A percentile compares a stretch with the other conserved stretches of the same genome.
These are phyloP conservation scores for Oryza punctata DNA, from an alignment of 176 grass and related monocot species.

Conservation along the genomic window DNA sequence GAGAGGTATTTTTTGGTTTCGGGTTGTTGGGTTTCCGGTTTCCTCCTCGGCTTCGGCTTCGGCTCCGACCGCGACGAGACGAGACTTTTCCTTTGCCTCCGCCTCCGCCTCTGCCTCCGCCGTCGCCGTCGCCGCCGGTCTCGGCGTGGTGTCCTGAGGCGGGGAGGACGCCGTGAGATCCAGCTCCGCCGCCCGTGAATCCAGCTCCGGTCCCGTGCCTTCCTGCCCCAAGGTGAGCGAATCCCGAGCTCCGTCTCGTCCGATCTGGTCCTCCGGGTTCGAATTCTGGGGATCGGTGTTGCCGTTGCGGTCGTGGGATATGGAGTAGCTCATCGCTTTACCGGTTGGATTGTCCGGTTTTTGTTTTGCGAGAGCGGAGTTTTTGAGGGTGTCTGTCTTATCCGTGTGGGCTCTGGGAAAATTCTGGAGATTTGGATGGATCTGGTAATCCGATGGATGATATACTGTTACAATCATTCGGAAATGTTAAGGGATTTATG, in stretches of 20 bases:
- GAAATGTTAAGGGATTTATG: neutral
- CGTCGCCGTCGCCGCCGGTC: slow-evolving; percentile 1
- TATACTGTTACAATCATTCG: neutral
- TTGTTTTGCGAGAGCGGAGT: neutral
- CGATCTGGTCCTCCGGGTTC: slow-evolving; percentile 15
- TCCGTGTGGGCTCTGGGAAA: neutral
- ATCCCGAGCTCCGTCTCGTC: neutral
- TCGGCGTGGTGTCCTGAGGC: slow-evolving; percentile 24
- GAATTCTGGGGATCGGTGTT: neutral
- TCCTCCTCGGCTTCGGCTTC: neutral
- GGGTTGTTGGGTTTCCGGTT: slow-evolving; percentile 34
- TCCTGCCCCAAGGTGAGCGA: slow-evolving; percentile 8
- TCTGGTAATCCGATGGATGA: neutral
- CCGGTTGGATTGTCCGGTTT: neutral
- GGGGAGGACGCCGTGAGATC: slow-evolving; percentile 31
- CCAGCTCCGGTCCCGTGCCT: neutral
- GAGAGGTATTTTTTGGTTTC: neutral
- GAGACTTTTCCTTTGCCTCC: neutral
- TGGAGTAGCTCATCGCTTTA: neutral
- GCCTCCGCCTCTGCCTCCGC: neutral
- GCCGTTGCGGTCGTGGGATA: neutral
- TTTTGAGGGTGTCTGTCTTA: neutral
- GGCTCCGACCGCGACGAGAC: neutral
- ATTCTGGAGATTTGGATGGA: neutral
- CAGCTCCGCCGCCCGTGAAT: neutral